These are phyloP conservation scores for Ascochyta koolunga DNA, from an alignment of 2,329 filamentous ascomycete species.

Conservation along the genomic window DNA sequence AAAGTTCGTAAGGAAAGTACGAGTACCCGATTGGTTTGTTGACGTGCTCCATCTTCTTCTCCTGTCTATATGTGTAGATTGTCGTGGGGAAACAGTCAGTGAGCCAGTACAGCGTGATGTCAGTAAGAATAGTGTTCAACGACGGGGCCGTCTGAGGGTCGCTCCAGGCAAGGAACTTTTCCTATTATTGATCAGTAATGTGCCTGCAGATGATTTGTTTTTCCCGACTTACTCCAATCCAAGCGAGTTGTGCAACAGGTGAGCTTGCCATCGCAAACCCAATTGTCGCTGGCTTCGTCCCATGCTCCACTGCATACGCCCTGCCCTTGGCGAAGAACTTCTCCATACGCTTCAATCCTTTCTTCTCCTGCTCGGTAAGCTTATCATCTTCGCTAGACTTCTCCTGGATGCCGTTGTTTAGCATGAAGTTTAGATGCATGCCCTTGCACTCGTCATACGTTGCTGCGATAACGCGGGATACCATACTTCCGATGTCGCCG, in stretches of 20 bases:
- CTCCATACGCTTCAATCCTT: conserved; percentile 45
- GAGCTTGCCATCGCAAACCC: conserved; percentile 60
- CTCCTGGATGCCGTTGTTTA: conserved; percentile 24
- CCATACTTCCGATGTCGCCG: conserved; percentile 60
- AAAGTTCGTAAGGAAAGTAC: conserved; percentile 52
- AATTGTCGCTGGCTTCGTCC: conserved; percentile 62
- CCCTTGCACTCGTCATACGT: conserved; percentile 56
- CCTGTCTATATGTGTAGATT: conserved; percentile 58
- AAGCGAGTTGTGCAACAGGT: conserved; percentile 63
- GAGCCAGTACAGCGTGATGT: conserved; percentile 62
- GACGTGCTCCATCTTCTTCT: conserved; percentile 34
- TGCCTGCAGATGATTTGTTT: background rate
- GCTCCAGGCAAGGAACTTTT: conserved; percentile 63
- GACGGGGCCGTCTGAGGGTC: conserved; percentile 49
- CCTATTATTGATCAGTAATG: conserved; percentile 25
- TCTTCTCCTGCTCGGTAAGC: conserved; percentile 45
- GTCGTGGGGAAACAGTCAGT: conserved; percentile 56
- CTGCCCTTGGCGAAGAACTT: conserved; percentile 52
- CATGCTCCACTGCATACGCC: conserved; percentile 61
- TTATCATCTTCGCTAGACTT: conserved; percentile 24
- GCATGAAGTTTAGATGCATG: conserved; percentile 41
- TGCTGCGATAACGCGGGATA: conserved; percentile 53
- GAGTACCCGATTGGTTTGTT: conserved; percentile 53
- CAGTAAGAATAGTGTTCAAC: conserved; percentile 55
- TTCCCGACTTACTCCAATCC: conserved; percentile 53